phyloP scores from a whole-genome alignment of 2,329 filamentous ascomycete genomes.

The Stemphylium lycopersici region DNA sequence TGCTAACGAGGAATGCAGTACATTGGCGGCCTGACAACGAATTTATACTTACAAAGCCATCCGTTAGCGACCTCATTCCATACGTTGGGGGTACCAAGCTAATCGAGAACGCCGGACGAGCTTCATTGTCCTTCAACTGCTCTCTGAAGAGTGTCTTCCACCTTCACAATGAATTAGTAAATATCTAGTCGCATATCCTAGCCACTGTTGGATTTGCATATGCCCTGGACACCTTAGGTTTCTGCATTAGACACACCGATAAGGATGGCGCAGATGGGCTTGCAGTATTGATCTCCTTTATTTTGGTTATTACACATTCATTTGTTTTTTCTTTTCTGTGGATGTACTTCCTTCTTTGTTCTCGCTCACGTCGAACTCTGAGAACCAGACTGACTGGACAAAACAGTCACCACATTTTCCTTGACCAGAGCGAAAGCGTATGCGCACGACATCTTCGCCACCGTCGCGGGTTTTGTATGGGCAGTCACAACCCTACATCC shows the following conservation, averaged over 20 bases:
- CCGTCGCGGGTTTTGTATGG: conserved; percentile 33
- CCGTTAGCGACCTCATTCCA: not conserved
- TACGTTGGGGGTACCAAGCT: too few species aligned
- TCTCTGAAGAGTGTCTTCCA: conserved; percentile 3
- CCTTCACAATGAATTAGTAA: conserved; percentile 12
- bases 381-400: not conserved
- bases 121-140: not conserved
- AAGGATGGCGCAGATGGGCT: not conserved
- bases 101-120: not conserved
- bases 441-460: conserved; percentile 47
- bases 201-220: not conserved
- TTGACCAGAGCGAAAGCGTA: conserved; percentile 78
- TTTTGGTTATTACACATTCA: conserved; percentile 9
- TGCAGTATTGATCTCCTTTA: conserved; percentile 8
- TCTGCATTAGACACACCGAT: not conserved
- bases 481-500: conserved; percentile 46
- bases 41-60: conserved; percentile 6
- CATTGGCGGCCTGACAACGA: conserved; percentile 15
- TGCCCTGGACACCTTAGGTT: not conserved
- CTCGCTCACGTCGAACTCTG: not conserved
- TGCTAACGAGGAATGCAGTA: conserved; percentile 2
- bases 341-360: conserved; percentile 38
- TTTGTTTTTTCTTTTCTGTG: conserved; percentile 15
- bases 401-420: conserved; percentile 74
- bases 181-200: conserved; percentile 12